Conservation (phyloP, 73 alveolate species). For the Paramecium primaurelia region DNA sequence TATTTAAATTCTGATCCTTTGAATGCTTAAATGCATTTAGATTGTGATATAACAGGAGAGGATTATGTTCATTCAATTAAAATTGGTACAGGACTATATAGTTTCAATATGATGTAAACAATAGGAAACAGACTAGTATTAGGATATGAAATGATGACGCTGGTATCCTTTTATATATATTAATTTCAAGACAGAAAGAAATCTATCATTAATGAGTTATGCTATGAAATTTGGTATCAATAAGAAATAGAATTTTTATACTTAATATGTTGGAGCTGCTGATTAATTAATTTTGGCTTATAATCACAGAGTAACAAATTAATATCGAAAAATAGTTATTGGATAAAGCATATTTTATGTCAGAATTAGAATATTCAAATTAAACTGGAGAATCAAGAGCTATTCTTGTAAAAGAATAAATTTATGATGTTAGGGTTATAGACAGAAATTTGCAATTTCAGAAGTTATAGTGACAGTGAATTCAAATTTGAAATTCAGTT, state of each 20-base stretch:
- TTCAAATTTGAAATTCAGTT: constrained; percentile 47
- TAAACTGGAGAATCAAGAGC: constrained; percentile 50
- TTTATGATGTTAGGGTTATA: constrained; percentile 37
- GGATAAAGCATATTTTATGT: constrained; percentile 46
- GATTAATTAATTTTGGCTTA: constrained; percentile 47
- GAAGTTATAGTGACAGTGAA: constrained; percentile 56
- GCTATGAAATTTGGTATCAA: neutral
- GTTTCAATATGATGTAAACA: constrained; percentile 57
- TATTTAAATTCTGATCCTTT: constrained; percentile 44
- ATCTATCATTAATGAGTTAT: constrained; percentile 49
- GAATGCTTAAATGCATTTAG: constrained; percentile 43
- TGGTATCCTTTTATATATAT: neutral
- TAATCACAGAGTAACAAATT: constrained; percentile 39
- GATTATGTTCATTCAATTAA: constrained; percentile 51
- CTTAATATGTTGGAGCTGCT: constrained; percentile 51
- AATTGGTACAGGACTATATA: constrained; percentile 37
- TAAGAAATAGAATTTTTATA: neutral
- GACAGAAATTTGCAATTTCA: constrained; percentile 41
- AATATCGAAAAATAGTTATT: neutral
- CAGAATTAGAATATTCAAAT: constrained; percentile 39
- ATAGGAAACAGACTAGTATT: constrained; percentile 39
- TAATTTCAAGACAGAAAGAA: constrained; percentile 20
- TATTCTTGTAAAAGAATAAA: neutral
- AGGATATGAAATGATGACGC: constrained; percentile 55
- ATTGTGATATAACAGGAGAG: constrained; percentile 4